These are phyloP conservation scores for Senna siamea DNA, from an alignment of 306 rosid species.

Conservation along the genomic window DNA sequence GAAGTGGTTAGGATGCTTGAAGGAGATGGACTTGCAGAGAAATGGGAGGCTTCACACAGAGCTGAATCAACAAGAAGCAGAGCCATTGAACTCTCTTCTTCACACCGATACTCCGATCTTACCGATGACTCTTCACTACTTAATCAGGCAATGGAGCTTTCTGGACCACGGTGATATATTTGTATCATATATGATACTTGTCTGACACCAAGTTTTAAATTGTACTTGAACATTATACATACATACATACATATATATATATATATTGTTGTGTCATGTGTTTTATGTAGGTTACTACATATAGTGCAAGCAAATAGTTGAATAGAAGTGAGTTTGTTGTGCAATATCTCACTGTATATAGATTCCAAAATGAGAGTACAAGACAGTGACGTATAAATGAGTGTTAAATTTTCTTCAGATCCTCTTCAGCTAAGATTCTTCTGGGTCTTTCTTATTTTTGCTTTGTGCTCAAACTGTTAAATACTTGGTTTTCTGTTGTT, in stretches of 20 bases:
- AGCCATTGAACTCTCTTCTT: constrained; percentile 81
- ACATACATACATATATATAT: no score
- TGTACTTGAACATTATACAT: no score
- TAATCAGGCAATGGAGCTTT: constrained; percentile 95
- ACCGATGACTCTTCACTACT: constrained; percentile 92
- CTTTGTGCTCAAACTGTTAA: constrained; percentile 35
- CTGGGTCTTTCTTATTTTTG: constrained; percentile 27
- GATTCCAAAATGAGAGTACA: constrained; percentile 32
- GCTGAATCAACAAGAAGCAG: constrained; percentile 78
- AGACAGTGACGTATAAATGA: constrained; percentile 44
- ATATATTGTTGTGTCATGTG: no score
- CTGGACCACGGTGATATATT: constrained; percentile 78
- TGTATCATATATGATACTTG: no score
- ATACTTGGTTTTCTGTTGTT: no score
- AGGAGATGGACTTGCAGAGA: constrained; percentile 98
- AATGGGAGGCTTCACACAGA: constrained; percentile 94
- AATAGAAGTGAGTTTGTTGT: constrained; percentile 30
- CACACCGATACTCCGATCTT: constrained; percentile 88
- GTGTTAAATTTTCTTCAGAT: constrained; percentile 33
- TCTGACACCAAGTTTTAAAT: no score
- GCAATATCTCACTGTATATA: constrained; percentile 53
- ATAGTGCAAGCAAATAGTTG: constrained; percentile 1
- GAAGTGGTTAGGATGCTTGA: constrained; percentile 97
- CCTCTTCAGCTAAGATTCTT: constrained; percentile 26
- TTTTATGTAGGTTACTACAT: not conserved